phyloP scores from a whole-genome alignment of 2,329 filamentous ascomycete species.

The Fusarium tricinctum region DNA sequence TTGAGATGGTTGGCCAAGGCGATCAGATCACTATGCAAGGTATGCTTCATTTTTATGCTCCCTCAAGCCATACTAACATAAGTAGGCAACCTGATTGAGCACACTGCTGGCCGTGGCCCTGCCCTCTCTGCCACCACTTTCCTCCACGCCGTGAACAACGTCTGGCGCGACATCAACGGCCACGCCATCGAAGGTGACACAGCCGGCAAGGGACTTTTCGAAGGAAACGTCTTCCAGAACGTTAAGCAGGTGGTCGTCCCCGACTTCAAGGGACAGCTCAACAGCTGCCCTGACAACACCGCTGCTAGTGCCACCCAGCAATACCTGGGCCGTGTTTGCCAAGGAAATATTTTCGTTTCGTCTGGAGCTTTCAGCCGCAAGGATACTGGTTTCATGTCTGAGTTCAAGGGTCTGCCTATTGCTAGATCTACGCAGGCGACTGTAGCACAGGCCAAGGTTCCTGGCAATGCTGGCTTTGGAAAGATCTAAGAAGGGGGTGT shows the following conservation, averaged over 20 bases:
- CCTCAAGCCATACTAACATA: background rate
- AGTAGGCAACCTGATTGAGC: conserved; percentile 28
- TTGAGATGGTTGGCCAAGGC: conserved; percentile 35
- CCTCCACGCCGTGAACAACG: conserved; percentile 52
- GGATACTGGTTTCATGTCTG: conserved; percentile 35
- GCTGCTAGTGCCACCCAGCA: conserved; percentile 28
- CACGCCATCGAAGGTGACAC: conserved; percentile 49
- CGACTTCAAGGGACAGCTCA: conserved; percentile 45
- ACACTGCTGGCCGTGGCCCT: conserved; percentile 48
- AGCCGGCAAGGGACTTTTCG: conserved; percentile 46
- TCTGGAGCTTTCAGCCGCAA: conserved; percentile 20
- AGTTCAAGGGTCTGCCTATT: conserved; percentile 28
- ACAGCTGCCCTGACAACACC: conserved; percentile 43
- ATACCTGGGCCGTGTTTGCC: conserved; percentile 29
- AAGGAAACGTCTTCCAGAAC: conserved; percentile 48
- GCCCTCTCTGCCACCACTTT: conserved; percentile 49
- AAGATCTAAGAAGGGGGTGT: background rate
- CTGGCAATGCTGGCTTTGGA: conserved; percentile 13
- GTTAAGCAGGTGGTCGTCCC: conserved; percentile 38
- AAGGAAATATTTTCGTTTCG: conserved; percentile 27
- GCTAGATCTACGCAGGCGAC: conserved; percentile 14
- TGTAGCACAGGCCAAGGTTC: conserved; percentile 11
- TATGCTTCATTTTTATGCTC: background rate
- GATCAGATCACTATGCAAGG: conserved; percentile 31
- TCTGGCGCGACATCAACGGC: conserved; percentile 48